phyloP scores from a whole-genome alignment of 306 rosid species.

The Fragaria vesca region DNA sequence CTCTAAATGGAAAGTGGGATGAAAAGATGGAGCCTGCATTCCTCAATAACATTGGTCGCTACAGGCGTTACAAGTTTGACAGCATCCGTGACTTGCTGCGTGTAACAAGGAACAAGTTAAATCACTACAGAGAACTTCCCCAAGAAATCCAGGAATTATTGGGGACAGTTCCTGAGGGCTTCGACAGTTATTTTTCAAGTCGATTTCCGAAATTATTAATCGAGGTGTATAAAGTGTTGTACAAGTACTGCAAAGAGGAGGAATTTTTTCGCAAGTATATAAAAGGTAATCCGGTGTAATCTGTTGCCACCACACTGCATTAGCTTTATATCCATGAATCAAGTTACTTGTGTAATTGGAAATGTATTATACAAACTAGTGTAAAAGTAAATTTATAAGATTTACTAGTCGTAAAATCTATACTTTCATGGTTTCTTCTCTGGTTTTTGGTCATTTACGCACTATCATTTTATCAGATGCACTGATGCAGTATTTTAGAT shows the following conservation, averaged over 20 bases:
- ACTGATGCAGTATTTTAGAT: too few species aligned
- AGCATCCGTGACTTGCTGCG: constrained; percentile 41
- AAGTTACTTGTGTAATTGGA: not conserved
- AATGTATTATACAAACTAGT: not conserved
- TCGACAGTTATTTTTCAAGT: constrained; percentile 51
- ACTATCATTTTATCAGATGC: not conserved
- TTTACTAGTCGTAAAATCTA: too few species aligned
- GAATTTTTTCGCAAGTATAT: constrained; percentile 53
- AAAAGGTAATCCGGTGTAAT: constrained; percentile 17
- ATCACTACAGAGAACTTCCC: constrained; percentile 45
- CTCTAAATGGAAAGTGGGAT: constrained; percentile 44
- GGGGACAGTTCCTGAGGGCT: constrained; percentile 70
- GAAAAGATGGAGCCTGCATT: constrained; percentile 38
- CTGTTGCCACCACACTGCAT: not conserved
- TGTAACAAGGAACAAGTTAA: constrained; percentile 40
- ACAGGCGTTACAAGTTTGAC: constrained; percentile 41
- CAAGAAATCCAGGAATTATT: constrained; percentile 34
- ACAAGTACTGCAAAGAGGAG: constrained; percentile 48
- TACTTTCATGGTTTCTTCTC: not conserved
- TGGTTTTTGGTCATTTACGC: too few species aligned
- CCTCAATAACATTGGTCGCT: constrained; percentile 37
- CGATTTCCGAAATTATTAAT: constrained; percentile 68
- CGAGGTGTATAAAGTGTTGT: constrained; percentile 56
- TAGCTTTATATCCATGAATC: not conserved
- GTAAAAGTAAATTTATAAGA: not conserved